A percentile compares a stretch with the other conserved stretches of the same genome.
Conservation (phyloP, 768 basidiomycete species). For the Pholiota conissans region DNA sequence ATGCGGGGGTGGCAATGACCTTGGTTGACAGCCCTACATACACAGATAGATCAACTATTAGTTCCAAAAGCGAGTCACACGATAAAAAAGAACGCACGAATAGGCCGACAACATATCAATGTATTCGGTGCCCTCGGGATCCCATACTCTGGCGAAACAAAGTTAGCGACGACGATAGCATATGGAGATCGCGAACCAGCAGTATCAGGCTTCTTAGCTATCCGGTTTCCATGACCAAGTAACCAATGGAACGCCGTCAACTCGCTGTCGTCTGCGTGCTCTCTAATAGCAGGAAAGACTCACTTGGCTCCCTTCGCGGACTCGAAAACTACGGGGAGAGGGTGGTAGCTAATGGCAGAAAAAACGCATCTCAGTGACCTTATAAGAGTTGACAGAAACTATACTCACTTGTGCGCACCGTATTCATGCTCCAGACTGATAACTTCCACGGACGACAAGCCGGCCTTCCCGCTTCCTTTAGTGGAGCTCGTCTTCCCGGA, state of each 20-base stretch:
- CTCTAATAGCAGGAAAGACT: conserved; percentile 44
- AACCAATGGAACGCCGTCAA: neutral
- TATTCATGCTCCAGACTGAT: conserved; percentile 81
- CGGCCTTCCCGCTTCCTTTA: neutral
- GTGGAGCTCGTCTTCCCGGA: neutral
- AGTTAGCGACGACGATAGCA: neutral
- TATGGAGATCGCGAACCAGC: conserved; percentile 2
- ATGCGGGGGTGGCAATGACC: conserved; percentile 94
- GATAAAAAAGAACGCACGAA: conserved; percentile 57
- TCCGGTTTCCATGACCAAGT: neutral
- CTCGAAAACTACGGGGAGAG: conserved; percentile 93
- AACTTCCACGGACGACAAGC: conserved; percentile 49
- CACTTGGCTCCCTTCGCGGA: conserved; percentile 87
- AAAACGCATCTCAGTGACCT: conserved; percentile 39
- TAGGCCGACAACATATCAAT: conserved; percentile 99
- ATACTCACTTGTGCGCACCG: conserved; percentile 86
- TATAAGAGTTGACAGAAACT: conserved; percentile 7
- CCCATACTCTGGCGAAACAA: conserved; percentile 68
- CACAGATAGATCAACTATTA: neutral
- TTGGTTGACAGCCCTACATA: conserved; percentile 81
- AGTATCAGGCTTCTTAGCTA: conserved; percentile 9
- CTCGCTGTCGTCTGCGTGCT: neutral
- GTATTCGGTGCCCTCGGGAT: conserved; percentile 93
- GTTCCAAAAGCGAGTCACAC: neutral
- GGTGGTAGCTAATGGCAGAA: conserved; percentile 82